These are phyloP conservation scores for Cucurbita pepo DNA, from an alignment of 306 rosid species.

Conservation along the genomic window DNA sequence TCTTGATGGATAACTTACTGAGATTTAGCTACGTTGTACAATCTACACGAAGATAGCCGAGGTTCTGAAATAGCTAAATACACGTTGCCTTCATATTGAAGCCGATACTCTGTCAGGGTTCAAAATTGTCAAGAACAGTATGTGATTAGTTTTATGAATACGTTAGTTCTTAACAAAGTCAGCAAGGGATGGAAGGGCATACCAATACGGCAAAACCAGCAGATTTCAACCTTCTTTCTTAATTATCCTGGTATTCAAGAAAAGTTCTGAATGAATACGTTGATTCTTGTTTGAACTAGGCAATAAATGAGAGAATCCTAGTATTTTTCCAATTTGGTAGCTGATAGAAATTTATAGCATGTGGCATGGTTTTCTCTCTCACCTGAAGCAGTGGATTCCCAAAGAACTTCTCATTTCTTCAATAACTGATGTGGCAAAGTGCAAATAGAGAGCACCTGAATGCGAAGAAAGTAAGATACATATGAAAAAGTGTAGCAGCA, in stretches of 20 bases:
- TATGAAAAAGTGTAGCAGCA: not conserved
- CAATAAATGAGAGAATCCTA: not conserved
- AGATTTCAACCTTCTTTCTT: slow-evolving; percentile 66
- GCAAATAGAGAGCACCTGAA: slow-evolving; percentile 61
- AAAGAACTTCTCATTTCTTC: slow-evolving; percentile 68
- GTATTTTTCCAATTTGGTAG: not conserved
- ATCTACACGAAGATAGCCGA: not conserved
- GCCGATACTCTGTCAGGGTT: not conserved
- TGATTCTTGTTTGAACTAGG: not conserved
- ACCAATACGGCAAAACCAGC: slow-evolving; percentile 19
- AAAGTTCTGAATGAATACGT: not conserved
- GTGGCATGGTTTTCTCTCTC: slow-evolving; percentile 8
- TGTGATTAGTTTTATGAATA: not conserved
- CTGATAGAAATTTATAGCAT: not conserved
- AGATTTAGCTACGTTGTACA: not conserved
- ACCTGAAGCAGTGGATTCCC: slow-evolving; percentile 95
- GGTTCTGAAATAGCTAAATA: not conserved
- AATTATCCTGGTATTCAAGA: slow-evolving; percentile 45
- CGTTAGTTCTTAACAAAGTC: not conserved
- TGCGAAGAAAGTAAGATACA: slow-evolving; percentile 1
- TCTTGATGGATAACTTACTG: not conserved
- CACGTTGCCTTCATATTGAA: not conserved
- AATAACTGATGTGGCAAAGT: slow-evolving; percentile 67
- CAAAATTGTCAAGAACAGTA: not conserved
- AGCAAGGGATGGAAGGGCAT: not conserved